phyloP scores from a whole-genome alignment of 352 stramenopile genomes.

The Phytophthora sojae region DNA sequence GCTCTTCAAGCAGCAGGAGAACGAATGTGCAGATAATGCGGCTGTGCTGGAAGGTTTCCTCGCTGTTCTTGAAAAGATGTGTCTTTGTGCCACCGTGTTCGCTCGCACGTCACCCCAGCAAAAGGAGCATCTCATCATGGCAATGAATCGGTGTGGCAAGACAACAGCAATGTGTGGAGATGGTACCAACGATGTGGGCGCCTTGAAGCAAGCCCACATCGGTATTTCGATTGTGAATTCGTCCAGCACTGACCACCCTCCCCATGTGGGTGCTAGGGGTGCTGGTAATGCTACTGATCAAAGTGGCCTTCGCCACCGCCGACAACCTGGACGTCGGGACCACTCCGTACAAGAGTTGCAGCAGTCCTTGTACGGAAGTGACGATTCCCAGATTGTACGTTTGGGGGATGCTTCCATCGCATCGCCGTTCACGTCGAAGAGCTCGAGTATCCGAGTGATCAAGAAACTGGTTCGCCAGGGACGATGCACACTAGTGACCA shows the following conservation, averaged over 20 bases:
- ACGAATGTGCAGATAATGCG: conserved; percentile 22
- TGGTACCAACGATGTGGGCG: conserved; percentile 98
- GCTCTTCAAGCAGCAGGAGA: conserved; percentile 43
- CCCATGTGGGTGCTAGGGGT: conserved; percentile 47
- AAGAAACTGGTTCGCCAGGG: conserved; percentile 98
- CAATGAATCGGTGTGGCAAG: conserved; percentile 92
- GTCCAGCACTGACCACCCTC: conserved; percentile 72
- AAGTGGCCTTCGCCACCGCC: conserved; percentile 54
- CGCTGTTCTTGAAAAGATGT: conserved; percentile 71
- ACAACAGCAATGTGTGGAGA: conserved; percentile 98
- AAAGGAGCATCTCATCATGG: conserved; percentile 97
- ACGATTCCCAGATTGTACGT: conserved; percentile 96
- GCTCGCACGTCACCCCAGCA: conserved; percentile 96
- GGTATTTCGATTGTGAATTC: conserved; percentile 85
- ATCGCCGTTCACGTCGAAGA: conserved; percentile 98
- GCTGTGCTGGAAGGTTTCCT: conserved; percentile 69
- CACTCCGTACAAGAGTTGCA: conserved; percentile 55
- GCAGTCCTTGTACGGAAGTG: conserved; percentile 83
- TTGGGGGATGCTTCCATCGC: conserved; percentile 99
- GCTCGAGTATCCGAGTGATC: conserved; percentile 90
- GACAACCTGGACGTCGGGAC: conserved; percentile 67
- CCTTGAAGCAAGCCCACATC: conserved; percentile 94
- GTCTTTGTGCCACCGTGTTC: conserved; percentile 93
- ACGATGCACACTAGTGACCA: conserved; percentile 98
- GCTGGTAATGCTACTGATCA: conserved; percentile 52